Evolutionary conservation across 2,329 filamentous ascomycete genomes (phyloP).

Genomic region (Paecilomyces fulvus): DNA sequence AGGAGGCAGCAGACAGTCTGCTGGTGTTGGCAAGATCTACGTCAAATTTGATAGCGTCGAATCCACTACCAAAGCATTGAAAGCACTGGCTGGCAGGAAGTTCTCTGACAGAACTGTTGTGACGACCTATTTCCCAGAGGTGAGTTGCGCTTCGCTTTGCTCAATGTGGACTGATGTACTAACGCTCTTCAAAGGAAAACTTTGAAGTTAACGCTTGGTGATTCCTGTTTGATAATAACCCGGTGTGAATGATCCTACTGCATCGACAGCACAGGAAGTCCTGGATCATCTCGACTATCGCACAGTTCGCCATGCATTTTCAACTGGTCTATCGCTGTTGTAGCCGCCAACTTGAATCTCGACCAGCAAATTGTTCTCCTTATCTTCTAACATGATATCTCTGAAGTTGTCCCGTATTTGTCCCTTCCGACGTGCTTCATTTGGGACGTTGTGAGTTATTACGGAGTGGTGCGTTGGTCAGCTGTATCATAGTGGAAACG

Average conservation of each 20-base stretch:
- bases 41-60: slow-evolving; percentile 81
- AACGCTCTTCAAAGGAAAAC: slow-evolving; percentile 57
- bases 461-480: slow-evolving; percentile 1
- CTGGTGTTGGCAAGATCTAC: slow-evolving; percentile 95
- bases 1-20: slow-evolving; percentile 71
- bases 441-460: neutral
- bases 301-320: neutral
- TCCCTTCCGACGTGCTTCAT: neutral
- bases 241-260: neutral
- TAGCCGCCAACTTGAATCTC: neutral
- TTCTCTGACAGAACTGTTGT: slow-evolving; percentile 96
- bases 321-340: neutral
- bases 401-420: neutral
- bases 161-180: slow-evolving; percentile 21
- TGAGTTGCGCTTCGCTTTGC: slow-evolving; percentile 32
- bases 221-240: slow-evolving; percentile 7
- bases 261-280: neutral
- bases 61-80: slow-evolving; percentile 73
- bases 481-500: slow-evolving; percentile 5
- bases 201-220: slow-evolving; percentile 90
- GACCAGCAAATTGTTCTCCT: neutral
- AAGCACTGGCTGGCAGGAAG: slow-evolving; percentile 85
- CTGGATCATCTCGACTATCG: neutral
- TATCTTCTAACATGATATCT: neutral
- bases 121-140: slow-evolving; percentile 92